Evolutionary conservation across 805 yeast species (phyloP), one percentile per base, ranked within the genome.

Genomic region (Isabelozyma heimii): DNA sequence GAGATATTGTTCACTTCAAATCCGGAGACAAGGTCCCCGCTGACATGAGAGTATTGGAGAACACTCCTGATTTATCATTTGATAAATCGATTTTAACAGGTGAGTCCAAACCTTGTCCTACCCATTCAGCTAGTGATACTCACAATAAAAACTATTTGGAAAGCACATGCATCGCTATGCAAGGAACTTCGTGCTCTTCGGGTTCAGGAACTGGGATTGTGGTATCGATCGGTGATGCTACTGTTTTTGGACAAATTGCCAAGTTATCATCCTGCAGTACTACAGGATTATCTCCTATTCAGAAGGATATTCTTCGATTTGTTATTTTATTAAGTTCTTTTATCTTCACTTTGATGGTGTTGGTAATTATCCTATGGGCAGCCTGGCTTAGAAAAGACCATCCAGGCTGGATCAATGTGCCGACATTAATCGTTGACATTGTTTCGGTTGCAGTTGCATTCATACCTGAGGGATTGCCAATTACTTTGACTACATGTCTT

Each of bases 401-500:
- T 49, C 73, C 71, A 7, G 67, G 58, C 39, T 76, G 77, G 77
- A 74, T 77, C 43, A 55, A 61, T 42, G 74, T 67, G 8, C 66
- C 77, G 4, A 57, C 67, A 9, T 61, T 77, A 49, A 71, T 74
- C 40, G 68, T 75, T 24, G 78, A 75, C 51, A 49, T 72, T 42
- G 78, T 77, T 44, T 72, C 77, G 4, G 66, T 78, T 40, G 70
- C 75, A 1, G 80, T 78, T 39, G 72, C 83, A 1, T 77, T 78
- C 49, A 74, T 79, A 42, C 82, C 82, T 6, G 81, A 78, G 55
- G 81, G 82, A 40, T 63, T 75, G 30, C 84, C 72, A 48, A 78
- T 67, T 65, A 83, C 80, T 46, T 75, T 62, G 66, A 80, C 77
- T 55, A 79, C 72, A 50, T 83, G 67, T 56, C 63, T 80, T 47